Base-by-base conservation (phyloP, 2,329 filamentous ascomycete species). In the Pseudogymnoascus verrucosus region DNA sequence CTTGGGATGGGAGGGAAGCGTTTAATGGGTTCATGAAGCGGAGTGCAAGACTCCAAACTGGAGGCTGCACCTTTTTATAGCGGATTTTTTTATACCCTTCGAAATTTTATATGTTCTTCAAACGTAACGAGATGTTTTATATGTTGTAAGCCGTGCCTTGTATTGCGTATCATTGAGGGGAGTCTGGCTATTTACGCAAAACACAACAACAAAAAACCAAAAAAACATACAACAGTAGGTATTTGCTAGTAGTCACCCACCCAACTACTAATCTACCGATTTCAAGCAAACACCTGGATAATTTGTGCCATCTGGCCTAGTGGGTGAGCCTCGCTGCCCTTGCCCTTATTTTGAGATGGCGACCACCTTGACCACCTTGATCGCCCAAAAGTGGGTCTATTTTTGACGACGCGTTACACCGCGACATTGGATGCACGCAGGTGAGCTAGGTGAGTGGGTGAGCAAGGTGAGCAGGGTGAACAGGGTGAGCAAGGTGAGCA, bases 81-180 rank as follows among this genome's bases (percentile, higher is more conserved):
- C 47, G 47, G 47, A 54, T 54, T 54, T 54, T 54, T 54, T 54
- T 54, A 54, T 54, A 54, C 47, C 47, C 47, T 54, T 54, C 26
- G 26, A 31, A 54, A 54, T 54, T 31, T 54, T 31, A 54, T 54
- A 54, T 31, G 26, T 54, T 54, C 26, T 54, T 31, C 47, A 31
- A n/a, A 31, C 47, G n/a, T 11, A 16, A 54, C 14, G 8, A 19
- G 5, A 31, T 31, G n/a, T 5, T 3, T 54, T 23, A 6, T 31
- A 16, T 31, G n/a, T 21, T 23, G 19, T 44, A 14, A 11, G 1
- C 11, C 1, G 16, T 42, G 39, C 16, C 4, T 51, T 51, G 44
- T 51, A 4, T 26, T 23, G 40, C 4, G 12, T 14, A 14, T 47
- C 42, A 8, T 47, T 51, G 12, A 26, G 21, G 42, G 11, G 19